These are phyloP conservation scores for Ogataea hybrid DNA, from an alignment of 1,139 yeast species.

Conservation along the genomic window DNA sequence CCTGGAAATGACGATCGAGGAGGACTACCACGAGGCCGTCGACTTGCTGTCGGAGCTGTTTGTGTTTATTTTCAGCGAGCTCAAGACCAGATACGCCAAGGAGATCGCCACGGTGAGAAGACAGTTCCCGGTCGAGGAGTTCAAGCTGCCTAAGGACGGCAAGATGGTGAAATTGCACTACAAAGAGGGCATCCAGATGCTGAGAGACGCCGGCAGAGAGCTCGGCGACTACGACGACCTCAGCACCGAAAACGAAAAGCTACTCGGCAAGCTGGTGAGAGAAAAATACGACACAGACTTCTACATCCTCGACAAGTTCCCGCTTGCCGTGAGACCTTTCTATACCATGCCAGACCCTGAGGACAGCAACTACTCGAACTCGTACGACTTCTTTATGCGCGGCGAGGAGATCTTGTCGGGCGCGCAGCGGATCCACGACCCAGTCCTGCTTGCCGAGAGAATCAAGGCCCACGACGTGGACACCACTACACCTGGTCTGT, in stretches of 20 bases:
- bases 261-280: conserved; percentile 86
- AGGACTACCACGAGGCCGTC: conserved; percentile 93
- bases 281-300: conserved; percentile 96
- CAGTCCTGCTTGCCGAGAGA: conserved; percentile 76
- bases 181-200: conserved; percentile 86
- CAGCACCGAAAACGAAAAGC: conserved; percentile 90
- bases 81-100: conserved; percentile 71
- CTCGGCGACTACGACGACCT: conserved; percentile 87
- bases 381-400: conserved; percentile 98
- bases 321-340: conserved; percentile 93
- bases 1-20: conserved; percentile 97
- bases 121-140: conserved; percentile 97
- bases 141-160: conserved; percentile 83
- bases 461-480: conserved; percentile 82
- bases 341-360: conserved; percentile 98
- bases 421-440: conserved; percentile 98
- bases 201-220: conserved; percentile 80
- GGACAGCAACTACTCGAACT: conserved; percentile 89
- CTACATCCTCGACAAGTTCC: conserved; percentile 97
- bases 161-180: conserved; percentile 89
- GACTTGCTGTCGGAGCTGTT: conserved; percentile 83
- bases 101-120: conserved; percentile 90
- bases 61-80: conserved; percentile 81
- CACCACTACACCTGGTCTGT: conserved; percentile 75
- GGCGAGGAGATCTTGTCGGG: conserved; percentile 99